Percentiles rank a stretch among this genome's conserved stretches.
Evolutionary conservation across 306 rosid genomes (phyloP).

Genomic region (Lathyrus aphaca): DNA sequence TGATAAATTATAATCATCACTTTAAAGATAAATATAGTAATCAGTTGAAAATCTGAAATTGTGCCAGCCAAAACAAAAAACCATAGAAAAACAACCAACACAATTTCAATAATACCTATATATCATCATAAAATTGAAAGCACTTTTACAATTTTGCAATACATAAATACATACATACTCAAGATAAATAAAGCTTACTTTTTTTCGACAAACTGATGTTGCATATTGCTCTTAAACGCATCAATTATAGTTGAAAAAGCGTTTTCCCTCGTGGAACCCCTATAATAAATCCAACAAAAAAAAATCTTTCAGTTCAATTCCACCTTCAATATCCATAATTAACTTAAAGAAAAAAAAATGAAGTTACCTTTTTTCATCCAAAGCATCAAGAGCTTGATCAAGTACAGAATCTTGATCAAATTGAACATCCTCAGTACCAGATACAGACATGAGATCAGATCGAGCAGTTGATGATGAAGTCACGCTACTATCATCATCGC

Average conservation of each 20-base stretch:
- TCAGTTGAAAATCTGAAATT: not conserved
- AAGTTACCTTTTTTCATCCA: conserved; percentile 81
- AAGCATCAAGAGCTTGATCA: conserved; percentile 86
- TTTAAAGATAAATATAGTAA: not conserved
- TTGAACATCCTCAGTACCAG: conserved; percentile 63
- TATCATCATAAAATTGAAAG: not conserved
- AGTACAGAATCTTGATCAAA: conserved; percentile 70
- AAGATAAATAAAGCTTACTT: conserved; percentile 57
- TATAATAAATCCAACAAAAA: conserved; percentile 38
- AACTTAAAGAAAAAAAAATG: not conserved
- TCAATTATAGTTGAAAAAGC: conserved; percentile 67
- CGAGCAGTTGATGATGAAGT: conserved; percentile 77
- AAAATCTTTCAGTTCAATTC: not conserved
- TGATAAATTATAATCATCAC: conserved; percentile 29
- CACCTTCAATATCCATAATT: conserved; percentile 24
- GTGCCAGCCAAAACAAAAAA: not conserved
- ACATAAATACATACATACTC: no score
- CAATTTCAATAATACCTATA: not conserved
- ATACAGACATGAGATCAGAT: conserved; percentile 60
- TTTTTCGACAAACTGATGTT: conserved; percentile 77
- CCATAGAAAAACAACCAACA: conserved; percentile 2
- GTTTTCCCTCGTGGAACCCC: conserved; percentile 87
- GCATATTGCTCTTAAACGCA: conserved; percentile 69
- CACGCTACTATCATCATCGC: conserved; percentile 87
- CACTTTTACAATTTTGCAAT: not conserved